Evolutionary conservation across 2,329 filamentous ascomycete genomes (phyloP).

Genomic region (Sporothrix pallida): DNA sequence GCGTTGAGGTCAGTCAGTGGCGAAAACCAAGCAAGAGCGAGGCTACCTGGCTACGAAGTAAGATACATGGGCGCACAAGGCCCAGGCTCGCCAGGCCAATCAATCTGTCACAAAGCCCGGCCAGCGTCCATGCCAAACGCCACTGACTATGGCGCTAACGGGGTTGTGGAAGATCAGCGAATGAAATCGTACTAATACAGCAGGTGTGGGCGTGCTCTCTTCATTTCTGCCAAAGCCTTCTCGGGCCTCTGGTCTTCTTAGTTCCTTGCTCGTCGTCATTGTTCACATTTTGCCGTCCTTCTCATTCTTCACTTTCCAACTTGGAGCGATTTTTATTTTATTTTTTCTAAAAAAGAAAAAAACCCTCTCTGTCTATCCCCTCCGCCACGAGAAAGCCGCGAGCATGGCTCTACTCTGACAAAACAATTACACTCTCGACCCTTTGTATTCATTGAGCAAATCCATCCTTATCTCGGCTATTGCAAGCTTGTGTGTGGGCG

Average conservation of each 20-base stretch:
- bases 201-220: constrained; percentile 16
- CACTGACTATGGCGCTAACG: constrained; percentile 40
- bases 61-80: background rate
- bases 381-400: background rate
- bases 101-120: background rate
- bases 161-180: constrained; percentile 10
- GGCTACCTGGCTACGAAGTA: too few relatives aligned
- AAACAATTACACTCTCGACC: background rate
- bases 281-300: constrained; percentile 5
- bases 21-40: too few relatives aligned
- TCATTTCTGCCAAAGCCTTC: background rate
- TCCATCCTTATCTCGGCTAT: background rate
- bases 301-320: background rate
- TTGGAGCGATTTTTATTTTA: constrained; percentile 22
- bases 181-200: constrained; percentile 25
- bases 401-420: constrained; percentile 22
- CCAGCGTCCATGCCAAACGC: constrained; percentile 31
- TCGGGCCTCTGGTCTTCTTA: too few relatives aligned
- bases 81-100: background rate
- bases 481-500: background rate
- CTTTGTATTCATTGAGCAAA: background rate
- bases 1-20: too few relatives aligned
- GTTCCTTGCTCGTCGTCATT: constrained; percentile 5
- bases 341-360: too few relatives aligned
- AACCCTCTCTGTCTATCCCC: background rate